Conservation (phyloP, 78 protist genomes). For the Planoprotostelium fungivorum region DNA sequence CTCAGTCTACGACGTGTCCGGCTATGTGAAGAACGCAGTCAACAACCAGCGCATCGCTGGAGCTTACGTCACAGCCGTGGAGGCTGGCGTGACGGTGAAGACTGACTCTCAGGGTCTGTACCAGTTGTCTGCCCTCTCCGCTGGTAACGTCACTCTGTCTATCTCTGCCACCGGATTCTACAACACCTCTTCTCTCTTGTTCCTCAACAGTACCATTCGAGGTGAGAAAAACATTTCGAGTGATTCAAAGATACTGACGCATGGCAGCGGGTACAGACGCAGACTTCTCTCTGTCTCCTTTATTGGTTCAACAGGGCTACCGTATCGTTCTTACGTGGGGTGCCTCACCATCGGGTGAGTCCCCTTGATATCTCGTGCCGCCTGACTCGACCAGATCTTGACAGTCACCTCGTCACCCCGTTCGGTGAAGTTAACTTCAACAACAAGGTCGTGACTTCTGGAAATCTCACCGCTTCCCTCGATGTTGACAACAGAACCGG, state of each 20-base stretch:
- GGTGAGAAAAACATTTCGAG: no score
- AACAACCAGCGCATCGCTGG: not conserved
- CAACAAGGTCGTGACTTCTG: not conserved
- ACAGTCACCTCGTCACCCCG: not conserved
- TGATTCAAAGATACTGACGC: no score
- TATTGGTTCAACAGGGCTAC: not conserved
- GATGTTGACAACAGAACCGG: not conserved
- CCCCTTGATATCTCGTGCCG: not conserved
- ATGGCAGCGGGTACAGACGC: not conserved
- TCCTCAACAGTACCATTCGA: not conserved
- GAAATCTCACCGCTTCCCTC: not conserved
- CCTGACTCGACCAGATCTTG: not conserved
- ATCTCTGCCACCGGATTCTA: not conserved
- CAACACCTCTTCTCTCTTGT: not conserved
- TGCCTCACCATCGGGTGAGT: not conserved
- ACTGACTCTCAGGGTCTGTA: not conserved
- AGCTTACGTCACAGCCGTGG: not conserved
- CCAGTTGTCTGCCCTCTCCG: not conserved
- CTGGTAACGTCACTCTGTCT: not conserved
- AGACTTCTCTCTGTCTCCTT: not conserved
- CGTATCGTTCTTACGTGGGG: not conserved
- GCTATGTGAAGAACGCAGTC: not conserved
- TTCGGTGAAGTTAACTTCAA: not conserved
- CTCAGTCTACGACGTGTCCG: not conserved
- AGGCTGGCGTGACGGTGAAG: not conserved